Base-by-base conservation (phyloP, 208 protist genomes). In the Wallacemonas rigidus region DNA sequence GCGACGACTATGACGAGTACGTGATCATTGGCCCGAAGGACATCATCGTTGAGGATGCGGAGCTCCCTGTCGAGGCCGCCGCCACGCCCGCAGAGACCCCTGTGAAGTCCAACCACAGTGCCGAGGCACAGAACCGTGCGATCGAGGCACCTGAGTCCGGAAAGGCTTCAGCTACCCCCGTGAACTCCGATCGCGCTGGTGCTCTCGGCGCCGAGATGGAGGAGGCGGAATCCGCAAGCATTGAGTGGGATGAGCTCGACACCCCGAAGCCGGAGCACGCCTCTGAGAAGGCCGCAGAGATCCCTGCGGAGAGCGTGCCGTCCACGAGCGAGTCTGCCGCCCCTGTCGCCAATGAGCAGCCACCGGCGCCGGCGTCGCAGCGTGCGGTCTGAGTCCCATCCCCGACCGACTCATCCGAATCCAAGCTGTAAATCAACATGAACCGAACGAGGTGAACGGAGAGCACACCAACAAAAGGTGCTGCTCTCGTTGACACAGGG, bases 1-100 rank as follows among this genome's bases (percentile, higher is more conserved):
- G 88, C 44, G 81, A 89, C 58, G 88, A 93, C 74, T 93, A 84
- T 57, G 86, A 86, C 45, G 72, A 75, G 47, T 71, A 50, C 50
- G 48, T 43, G 7, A 51, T 86, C 12, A 53, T 54, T 35, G 68
- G 74, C 6, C 50, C 63, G 0, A 60, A 53, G 36, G 72, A 77
- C 56, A 43, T 67, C 7, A 62, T 38, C 15, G 56, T 17, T 6
- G 56, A 62, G 61, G 58, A 75, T 58, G 64, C 44, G 7, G 72
- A 76, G 72, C 12, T 39, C 2, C 56, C 50, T 43, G 55, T 57
- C 38, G 77, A 74, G 69, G 69, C 35, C 55, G 70, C 74, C 71
- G 71, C 56, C 7, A 56, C 51, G 36, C 40, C 68, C 12, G 54
- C 44, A 35, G 12, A 9, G 6, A 51, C 47, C 47, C 47, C 47